Evolutionary conservation across 306 rosid species (phyloP).

Genomic region (Echinosophora koreensis): DNA sequence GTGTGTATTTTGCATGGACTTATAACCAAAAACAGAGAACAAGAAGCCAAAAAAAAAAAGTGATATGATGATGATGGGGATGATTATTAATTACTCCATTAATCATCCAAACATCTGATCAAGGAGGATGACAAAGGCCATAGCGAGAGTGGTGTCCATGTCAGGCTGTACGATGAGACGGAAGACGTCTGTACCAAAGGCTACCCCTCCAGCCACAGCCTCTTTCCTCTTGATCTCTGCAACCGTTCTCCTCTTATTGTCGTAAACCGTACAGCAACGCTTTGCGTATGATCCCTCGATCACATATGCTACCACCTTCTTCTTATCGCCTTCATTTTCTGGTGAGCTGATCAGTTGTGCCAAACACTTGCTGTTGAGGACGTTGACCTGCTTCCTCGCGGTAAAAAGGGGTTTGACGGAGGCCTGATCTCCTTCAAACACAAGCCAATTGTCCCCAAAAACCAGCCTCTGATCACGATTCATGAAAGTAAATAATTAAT

Average conservation of each 20-base stretch:
- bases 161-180: slow-evolving; percentile 67
- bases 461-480: slow-evolving; percentile 58
- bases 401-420: slow-evolving; percentile 52
- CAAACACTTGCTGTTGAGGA: slow-evolving; percentile 59
- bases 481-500: neutral
- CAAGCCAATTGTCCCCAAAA: slow-evolving; percentile 70
- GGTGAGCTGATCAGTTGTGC: slow-evolving; percentile 52
- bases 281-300: slow-evolving; percentile 71
- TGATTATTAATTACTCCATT: slow-evolving; percentile 21
- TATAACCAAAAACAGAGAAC: too few species aligned
- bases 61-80: neutral
- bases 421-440: slow-evolving; percentile 67
- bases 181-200: slow-evolving; percentile 75
- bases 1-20: too few species aligned
- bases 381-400: slow-evolving; percentile 55
- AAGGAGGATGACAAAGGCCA: slow-evolving; percentile 74
- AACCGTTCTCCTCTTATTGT: slow-evolving; percentile 59
- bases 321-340: neutral
- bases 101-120: slow-evolving; percentile 72
- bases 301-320: slow-evolving; percentile 49
- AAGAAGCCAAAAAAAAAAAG: too few species aligned
- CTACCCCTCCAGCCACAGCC: slow-evolving; percentile 55
- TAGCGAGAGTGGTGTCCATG: slow-evolving; percentile 65
- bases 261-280: slow-evolving; percentile 65
- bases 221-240: slow-evolving; percentile 82